These are phyloP conservation scores for Arthroderma sp. DNA, from an alignment of 2,329 filamentous ascomycete species.

Conservation along the genomic window DNA sequence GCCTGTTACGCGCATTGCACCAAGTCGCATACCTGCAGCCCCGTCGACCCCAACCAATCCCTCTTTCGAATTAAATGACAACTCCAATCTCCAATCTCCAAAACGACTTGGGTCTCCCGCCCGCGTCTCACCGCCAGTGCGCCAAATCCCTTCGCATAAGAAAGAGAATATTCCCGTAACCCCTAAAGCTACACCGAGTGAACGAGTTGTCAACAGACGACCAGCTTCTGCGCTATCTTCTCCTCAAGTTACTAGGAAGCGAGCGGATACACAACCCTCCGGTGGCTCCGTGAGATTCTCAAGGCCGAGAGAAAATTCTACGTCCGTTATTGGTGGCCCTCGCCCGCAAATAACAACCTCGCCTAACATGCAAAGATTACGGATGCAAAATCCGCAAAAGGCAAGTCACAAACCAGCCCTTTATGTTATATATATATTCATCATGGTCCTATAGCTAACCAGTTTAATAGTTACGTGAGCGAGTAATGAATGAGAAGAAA, in stretches of 20 bases:
- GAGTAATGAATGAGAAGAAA: conserved; percentile 68
- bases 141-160: conserved; percentile 8
- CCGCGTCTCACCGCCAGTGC: conserved; percentile 17
- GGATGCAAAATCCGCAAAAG: conserved; percentile 51
- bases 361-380: conserved; percentile 58
- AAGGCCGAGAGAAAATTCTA: not conserved
- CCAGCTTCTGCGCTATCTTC: conserved; percentile 19
- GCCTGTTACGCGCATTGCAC: conserved; percentile 22
- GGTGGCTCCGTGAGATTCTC: not conserved
- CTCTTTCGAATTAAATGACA: not conserved
- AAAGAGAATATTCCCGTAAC: conserved; percentile 31
- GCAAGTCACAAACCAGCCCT: conserved; percentile 13
- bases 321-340: conserved; percentile 11
- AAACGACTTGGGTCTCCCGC: conserved; percentile 13
- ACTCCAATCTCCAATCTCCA: conserved; percentile 5
- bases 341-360: conserved; percentile 48
- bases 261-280: conserved; percentile 24
- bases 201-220: conserved; percentile 22
- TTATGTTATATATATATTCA: not conserved
- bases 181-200: conserved; percentile 20
- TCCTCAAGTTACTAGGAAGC: conserved; percentile 28
- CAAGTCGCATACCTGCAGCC: conserved; percentile 6
- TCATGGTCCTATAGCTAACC: conserved; percentile 8
- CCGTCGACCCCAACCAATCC: conserved; percentile 5
- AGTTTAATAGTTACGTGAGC: conserved; percentile 50